A percentile compares a stretch with the other conserved stretches of the same genome.
Evolutionary conservation across 495 filamentous ascomycete species (phyloP).

Genomic region (Penicillium bovifimosum): DNA sequence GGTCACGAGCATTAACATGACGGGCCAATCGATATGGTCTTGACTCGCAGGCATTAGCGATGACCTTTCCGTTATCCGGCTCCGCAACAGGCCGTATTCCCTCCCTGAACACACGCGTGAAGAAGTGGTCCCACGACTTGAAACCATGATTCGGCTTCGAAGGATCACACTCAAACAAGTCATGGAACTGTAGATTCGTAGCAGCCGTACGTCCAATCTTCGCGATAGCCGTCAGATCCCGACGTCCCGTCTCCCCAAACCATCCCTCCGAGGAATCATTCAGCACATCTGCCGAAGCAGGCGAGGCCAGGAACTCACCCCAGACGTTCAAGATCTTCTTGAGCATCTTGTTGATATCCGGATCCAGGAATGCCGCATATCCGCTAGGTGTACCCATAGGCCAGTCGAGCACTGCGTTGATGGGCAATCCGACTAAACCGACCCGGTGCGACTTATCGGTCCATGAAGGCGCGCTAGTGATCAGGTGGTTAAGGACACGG

Average conservation of each 20-base stretch:
- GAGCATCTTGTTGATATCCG: slow-evolving; percentile 61
- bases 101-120: slow-evolving; percentile 55
- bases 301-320: slow-evolving; percentile 54
- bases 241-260: slow-evolving; percentile 47
- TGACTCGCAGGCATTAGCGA: slow-evolving; percentile 64
- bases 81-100: slow-evolving; percentile 53
- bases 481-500: slow-evolving; percentile 55
- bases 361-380: slow-evolving; percentile 59
- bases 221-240: slow-evolving; percentile 31
- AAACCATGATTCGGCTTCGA: slow-evolving; percentile 45
- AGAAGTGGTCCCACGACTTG: slow-evolving; percentile 73
- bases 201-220: slow-evolving; percentile 45
- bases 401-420: slow-evolving; percentile 66
- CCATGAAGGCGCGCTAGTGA: slow-evolving; percentile 59
- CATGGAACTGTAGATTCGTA: slow-evolving; percentile 47
- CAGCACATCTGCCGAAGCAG: slow-evolving; percentile 54
- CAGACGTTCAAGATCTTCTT: slow-evolving; percentile 65
- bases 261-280: slow-evolving; percentile 47
- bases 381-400: slow-evolving; percentile 66
- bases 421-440: slow-evolving; percentile 62
- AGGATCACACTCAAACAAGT: slow-evolving; percentile 37
- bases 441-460: slow-evolving; percentile 45
- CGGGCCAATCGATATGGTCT: slow-evolving; percentile 31
- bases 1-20: slow-evolving; percentile 25
- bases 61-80: slow-evolving; percentile 41